These are phyloP conservation scores for Aschersonia sp. DNA, from an alignment of 2,329 filamentous ascomycete species.

Conservation along the genomic window DNA sequence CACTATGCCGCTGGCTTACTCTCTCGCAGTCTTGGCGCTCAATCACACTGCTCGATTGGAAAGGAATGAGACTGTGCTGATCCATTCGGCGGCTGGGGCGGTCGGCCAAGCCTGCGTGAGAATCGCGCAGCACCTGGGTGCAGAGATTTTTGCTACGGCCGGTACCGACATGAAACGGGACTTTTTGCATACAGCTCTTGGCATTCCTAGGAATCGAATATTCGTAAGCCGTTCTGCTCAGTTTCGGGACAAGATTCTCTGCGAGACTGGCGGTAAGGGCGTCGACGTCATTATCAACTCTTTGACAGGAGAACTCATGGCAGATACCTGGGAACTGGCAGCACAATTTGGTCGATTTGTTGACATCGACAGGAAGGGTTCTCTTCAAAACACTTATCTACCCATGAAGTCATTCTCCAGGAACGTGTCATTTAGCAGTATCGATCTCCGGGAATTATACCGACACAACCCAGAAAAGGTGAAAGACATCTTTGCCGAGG, in stretches of 20 bases:
- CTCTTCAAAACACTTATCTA: constrained; percentile 16
- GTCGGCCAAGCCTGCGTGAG: constrained; percentile 7
- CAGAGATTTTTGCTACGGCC: constrained; percentile 15
- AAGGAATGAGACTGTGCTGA: constrained; percentile 16
- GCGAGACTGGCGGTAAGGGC: constrained; percentile 5
- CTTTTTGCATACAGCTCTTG: constrained; percentile 10
- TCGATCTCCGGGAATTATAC: constrained; percentile 19
- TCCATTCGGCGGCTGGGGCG: constrained; percentile 13
- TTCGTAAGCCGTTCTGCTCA: constrained; percentile 11
- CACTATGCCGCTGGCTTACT: constrained; percentile 6
- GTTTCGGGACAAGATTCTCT: constrained; percentile 11
- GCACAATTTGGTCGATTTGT: constrained; percentile 16
- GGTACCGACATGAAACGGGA: constrained; percentile 12
- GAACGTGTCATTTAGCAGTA: constrained; percentile 24
- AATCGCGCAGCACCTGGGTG: constrained; percentile 4
- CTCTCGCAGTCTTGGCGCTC: constrained; percentile 4
- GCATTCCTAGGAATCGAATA: constrained; percentile 12
- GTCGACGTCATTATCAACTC: constrained; percentile 6
- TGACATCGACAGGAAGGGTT: constrained; percentile 22
- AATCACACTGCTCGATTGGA: constrained; percentile 11
- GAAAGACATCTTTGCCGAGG: constrained; percentile 4
- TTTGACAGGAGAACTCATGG: constrained; percentile 6
- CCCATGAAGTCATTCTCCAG: constrained; percentile 21
- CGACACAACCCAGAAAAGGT: constrained; percentile 4
- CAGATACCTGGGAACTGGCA: constrained; percentile 13